phyloP scores from a whole-genome alignment of 257 asterid genomes.

The Craterostigma plantagineum region DNA sequence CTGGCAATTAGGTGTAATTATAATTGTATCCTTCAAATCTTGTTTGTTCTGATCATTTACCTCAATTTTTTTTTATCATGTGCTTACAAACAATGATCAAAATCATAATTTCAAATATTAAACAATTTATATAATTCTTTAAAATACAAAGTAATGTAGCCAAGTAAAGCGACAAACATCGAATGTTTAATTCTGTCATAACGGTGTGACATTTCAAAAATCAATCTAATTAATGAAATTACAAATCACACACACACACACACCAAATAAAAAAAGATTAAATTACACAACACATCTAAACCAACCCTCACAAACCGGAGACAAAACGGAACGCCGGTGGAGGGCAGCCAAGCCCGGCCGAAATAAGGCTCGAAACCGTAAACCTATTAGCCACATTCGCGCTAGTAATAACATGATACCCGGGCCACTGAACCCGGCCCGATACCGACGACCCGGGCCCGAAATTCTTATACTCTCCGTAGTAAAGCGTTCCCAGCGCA shows the following conservation, averaged over 20 bases:
- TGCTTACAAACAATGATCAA: no score
- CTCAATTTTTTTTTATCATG: no score
- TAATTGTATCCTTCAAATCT: no score
- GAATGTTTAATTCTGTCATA: slow-evolving; percentile 21
- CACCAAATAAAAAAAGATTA: slow-evolving; percentile 6
- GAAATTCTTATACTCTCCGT: slow-evolving; percentile 55
- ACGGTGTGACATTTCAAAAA: slow-evolving; percentile 34
- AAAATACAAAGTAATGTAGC: no score
- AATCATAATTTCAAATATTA: no score
- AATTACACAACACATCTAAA: not conserved
- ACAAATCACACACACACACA: not conserved
- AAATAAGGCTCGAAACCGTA: slow-evolving; percentile 56
- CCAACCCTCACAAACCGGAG: slow-evolving; percentile 32
- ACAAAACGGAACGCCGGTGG: slow-evolving; percentile 74
- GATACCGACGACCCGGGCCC: slow-evolving; percentile 55
- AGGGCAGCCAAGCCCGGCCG: slow-evolving; percentile 81
- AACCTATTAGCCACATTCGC: slow-evolving; percentile 36
- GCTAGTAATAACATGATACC: slow-evolving; percentile 39
- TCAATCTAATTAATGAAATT: slow-evolving; percentile 19
- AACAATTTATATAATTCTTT: no score
- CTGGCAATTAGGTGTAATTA: no score
- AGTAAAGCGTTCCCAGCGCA: slow-evolving; percentile 48
- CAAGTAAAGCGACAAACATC: no score
- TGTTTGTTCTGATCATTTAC: no score
- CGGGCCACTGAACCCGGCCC: slow-evolving; percentile 59